Evolutionary conservation across 2,329 filamentous ascomycete genomes (phyloP), one percentile per base, ranked within the genome.

Genomic region (Nakataea oryzae): DNA sequence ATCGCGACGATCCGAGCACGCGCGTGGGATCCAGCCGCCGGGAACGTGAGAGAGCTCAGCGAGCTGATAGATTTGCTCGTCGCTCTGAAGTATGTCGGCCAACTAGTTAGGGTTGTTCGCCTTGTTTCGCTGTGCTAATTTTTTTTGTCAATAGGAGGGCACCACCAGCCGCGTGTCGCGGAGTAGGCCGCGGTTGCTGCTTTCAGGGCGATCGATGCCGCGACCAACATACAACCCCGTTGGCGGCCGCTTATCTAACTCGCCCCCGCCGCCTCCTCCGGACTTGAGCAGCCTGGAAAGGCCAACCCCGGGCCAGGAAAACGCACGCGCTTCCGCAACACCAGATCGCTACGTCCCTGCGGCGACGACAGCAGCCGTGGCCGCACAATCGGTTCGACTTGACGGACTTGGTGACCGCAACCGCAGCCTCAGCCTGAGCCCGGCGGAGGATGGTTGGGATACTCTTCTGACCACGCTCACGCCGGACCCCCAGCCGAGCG

Each of bases 391-490:
- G 11, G 41, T 17, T n/a, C 21, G 54, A 4, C 17, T 88, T 1
- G 87, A 96, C 73, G 91, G 91, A 4, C 81, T 96, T 21, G 92
- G 91, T 50, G 91, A 96, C 74, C 88, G 92, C 63, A 85, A 91
- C 65, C 86, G 91, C 67, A 96, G 91, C 72, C 76, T 91, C n/a
- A 92, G 88, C 72, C 76, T 91, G n/a, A 92, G 88, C 70, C 87
- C 88, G 0, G 87, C 78, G 54, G 81, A 85, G 65, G 80, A 81
- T 59, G 79, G 80, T 1, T 97, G 93, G 93, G 88, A 93, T 64
- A 91, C 87, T 3, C 85, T 97, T 61, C 78, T 92, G 63, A 87
- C 83, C 8, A 96, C 90, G 0, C 82, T 97, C 64, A 87, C 89
- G 0, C 90, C 91, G 0, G 92, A 96, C 71, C 86, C 88, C 21